Base-by-base conservation (phyloP, 345 rosid genomes). In the Murraya paniculata region DNA sequence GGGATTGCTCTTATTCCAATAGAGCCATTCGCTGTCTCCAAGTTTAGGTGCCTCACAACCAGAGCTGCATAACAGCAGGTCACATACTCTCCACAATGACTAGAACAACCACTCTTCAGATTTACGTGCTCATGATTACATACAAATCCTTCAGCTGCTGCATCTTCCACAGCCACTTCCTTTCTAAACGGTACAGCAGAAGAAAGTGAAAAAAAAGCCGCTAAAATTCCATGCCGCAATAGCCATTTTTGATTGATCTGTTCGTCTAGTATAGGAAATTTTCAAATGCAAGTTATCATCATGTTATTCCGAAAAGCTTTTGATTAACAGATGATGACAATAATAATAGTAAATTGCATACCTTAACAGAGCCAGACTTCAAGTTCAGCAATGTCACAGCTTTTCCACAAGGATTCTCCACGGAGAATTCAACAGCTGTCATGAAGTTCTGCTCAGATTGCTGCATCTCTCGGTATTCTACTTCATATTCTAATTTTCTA, bases 171-270 rank as follows among this genome's bases (percentile, higher is more conserved):
- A 19, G 45, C 41, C 68, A 33, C 14, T 9, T 11, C 41, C 33
- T 64, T 70, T 24, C 27, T 48, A 22, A 56, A 4, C 39, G 45
- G 56, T 56, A 48, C 36, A 25, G 53, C 36, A 16, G 11, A 8
- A 71, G 18, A 64, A 22, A 58, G 75, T 68, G 65, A 82, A 38
- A 74, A 38, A 74, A 75, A 71, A 6, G 45, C 72, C 25, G 68
- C 36, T 67, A 79, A 27, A 68, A 76, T 68, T 61, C 71, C 56
- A 1, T 82, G 80, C 56, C 79, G 39, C 57, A 66, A 58, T 16
- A 76, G 72, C 85, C 82, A 76, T 24, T 79, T 81, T 60, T 82
- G 80, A 64, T 67, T 82, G 50, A 76, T 64, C 81, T 68, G 74
- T 35, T 24, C 59, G 65, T 48, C 41, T n/a, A 64, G 35, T 1